Evolutionary conservation across 2,329 filamentous ascomycete species (phyloP).

Genomic region (Polytolypa hystricis): DNA sequence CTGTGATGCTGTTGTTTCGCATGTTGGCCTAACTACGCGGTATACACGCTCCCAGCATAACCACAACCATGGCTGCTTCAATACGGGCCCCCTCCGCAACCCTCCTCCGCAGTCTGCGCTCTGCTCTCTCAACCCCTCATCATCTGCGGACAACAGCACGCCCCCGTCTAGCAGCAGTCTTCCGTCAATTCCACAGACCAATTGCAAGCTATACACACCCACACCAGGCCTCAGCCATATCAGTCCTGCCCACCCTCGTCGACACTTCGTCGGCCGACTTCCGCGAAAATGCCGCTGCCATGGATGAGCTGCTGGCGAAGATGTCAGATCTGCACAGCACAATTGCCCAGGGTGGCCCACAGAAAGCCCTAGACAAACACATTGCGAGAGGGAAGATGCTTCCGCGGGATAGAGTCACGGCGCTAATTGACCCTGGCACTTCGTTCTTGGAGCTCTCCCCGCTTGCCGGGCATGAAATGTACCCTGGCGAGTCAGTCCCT

Average conservation of each 20-base stretch:
- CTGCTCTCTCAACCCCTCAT: constrained; percentile 14
- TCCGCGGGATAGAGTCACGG: constrained; percentile 75
- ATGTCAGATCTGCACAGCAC: constrained; percentile 60
- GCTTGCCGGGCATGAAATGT: constrained; percentile 78
- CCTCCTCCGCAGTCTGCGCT: constrained; percentile 28
- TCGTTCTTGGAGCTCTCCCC: constrained; percentile 88
- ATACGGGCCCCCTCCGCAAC: constrained; percentile 29
- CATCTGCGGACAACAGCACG: constrained; percentile 7
- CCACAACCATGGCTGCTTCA: constrained; percentile 15
- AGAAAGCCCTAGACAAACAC: constrained; percentile 80
- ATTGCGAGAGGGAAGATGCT: constrained; percentile 86
- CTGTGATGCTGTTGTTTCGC: too few relatives aligned
- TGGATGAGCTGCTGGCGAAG: constrained; percentile 59
- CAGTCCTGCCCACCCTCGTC: constrained; percentile 62
- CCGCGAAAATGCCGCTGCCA: constrained; percentile 66
- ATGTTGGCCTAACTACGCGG: too few relatives aligned
- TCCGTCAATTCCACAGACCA: constrained; percentile 21
- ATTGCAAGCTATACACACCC: constrained; percentile 69
- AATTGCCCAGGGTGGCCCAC: constrained; percentile 64
- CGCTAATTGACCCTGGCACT: constrained; percentile 77
- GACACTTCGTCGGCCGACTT: constrained; percentile 70
- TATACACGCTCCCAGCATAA: too few relatives aligned
- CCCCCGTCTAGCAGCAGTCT: constrained; percentile 2
- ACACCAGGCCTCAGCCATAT: constrained; percentile 73
- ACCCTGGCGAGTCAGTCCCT: constrained; percentile 76